Base-by-base conservation (phyloP, 257 asterid genomes). In the Lycium ferocissimum region DNA sequence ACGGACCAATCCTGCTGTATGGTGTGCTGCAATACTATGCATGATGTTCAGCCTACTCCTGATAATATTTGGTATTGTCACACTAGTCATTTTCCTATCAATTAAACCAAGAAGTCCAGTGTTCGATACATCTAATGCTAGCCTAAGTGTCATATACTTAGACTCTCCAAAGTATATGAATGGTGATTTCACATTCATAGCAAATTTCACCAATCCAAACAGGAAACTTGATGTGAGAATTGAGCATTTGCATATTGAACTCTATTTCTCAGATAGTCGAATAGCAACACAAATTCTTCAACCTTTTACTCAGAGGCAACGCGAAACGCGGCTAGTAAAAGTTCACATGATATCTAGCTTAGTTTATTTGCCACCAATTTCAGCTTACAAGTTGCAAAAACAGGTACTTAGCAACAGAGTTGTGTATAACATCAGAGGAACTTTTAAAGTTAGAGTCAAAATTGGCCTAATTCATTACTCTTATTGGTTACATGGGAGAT, bases 181-280 rank as follows among this genome's bases (percentile, higher is more conserved):
- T 14, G 91, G 91, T 1, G 98, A 97, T 9, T 83, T 92, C 43
- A 88, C 91, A 45, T 90, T 97, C 33, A 85, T 92, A 15, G 98
- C 97, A 4, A 97, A 97, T 79, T 90, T 97, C 75, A 89, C 99
- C 4, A 97, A 97, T 86, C 99, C 99, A 3, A 97, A 95, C 78
- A 87, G 87, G 89, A 97, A 92, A 80, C 83, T 97, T 86, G 86
- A 87, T 45, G 94, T 94, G 13, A 89, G 88, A 38, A 94, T 87
- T 15, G 98, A 97, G 91, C 88, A 91, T 88, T 72, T 93, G 67
- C 76, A 79, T 10, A 61, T 95, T 18, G 94, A 93, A 92, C 94
- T 96, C 51, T 92, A 72, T 86, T 96, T 93, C 84, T 84, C 86
- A 5, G 97, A 91, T 15, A 88, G 70, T 69, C 43, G 83, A 1